Base-by-base conservation (phyloP, 257 asterid species). In the Echium plantagineum region DNA sequence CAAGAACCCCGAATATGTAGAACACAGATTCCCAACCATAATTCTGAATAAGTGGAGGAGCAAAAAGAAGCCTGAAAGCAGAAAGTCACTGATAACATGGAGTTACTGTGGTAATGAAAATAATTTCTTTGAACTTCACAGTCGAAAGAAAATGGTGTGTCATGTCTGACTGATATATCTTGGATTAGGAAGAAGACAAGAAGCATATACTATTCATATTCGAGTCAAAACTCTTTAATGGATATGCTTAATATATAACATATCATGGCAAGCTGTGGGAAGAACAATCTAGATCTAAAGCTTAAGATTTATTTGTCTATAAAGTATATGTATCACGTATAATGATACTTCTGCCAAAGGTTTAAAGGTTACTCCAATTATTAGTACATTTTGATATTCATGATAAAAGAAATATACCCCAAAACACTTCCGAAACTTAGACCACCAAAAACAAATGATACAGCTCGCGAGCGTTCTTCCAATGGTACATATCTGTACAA, bases 401-500 rank as follows among this genome's bases (percentile, higher is more conserved):
- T 66, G 49, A 10, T 54, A 55, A 52, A 64, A 56, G 67, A 54
- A 63, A 59, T 46, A 67, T 88, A 91, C 98, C 98, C 98, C 59
- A 74, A 71, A 63, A 91, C 98, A 64, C 97, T 91, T 79, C 98
- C 98, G 67, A 84, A 76, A 74, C 98, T 91, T 78, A 91, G 79
- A 67, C 98, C 98, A 67, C 95, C 94, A 69, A 91, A 91, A 70
- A 91, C 98, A 79, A 91, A 85, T 54, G 98, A 78, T 59, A 91
- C 98, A 55, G 97, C 98, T 57, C 98, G 90, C 21, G 97, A 91
- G 16, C 97, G 96, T 75, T 91, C 98, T 69, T 81, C 86, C 66
- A 83, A 49, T 57, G 98, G 98, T 77, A 91, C 86, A 57, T 85
- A 60, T 89, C 98, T 91, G 94, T 47, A 74, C 5, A 49, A 12